Percentiles rank a stretch among this genome's conserved stretches.
phyloP scores from a whole-genome alignment of 2,329 filamentous ascomycete species.

The Amauroascus niger region DNA sequence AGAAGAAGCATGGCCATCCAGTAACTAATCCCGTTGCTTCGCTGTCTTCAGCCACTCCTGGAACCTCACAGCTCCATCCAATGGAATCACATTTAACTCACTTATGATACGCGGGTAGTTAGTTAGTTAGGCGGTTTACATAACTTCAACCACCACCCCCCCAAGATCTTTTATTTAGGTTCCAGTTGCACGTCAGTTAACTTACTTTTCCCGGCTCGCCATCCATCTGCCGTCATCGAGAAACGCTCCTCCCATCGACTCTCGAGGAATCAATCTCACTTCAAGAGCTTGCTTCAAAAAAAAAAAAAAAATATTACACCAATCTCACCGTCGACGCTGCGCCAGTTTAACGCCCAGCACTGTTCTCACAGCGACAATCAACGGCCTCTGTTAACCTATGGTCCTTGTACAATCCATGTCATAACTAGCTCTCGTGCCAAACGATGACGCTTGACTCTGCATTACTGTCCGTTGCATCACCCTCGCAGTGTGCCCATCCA shows the following conservation, averaged over 20 bases:
- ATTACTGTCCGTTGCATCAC: conserved; percentile 26
- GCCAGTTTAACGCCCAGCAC: background rate
- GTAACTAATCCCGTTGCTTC: background rate
- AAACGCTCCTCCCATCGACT: background rate
- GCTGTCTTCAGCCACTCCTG: background rate
- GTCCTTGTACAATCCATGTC: conserved; percentile 3
- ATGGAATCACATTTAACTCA: too few relatives aligned
- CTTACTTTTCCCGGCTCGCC: background rate
- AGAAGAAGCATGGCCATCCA: too few relatives aligned
- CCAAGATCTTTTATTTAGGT: background rate
- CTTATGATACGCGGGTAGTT: too few relatives aligned
- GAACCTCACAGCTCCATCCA: too few relatives aligned
- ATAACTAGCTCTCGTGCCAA: conserved; percentile 12
- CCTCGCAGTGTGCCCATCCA: conserved; percentile 9
- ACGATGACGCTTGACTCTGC: conserved; percentile 37
- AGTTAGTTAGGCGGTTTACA: background rate
- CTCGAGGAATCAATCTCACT: too few relatives aligned
- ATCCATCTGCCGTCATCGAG: conserved; percentile 9
- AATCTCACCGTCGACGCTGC: too few relatives aligned
- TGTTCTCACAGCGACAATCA: background rate
- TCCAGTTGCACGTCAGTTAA: background rate
- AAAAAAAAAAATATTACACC: background rate
- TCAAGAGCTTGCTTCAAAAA: too few relatives aligned
- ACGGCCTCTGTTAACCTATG: background rate
- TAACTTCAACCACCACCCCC: background rate